Base-by-base conservation (phyloP, 1,284 basidiomycete species). In the Inonotus obliquus region DNA sequence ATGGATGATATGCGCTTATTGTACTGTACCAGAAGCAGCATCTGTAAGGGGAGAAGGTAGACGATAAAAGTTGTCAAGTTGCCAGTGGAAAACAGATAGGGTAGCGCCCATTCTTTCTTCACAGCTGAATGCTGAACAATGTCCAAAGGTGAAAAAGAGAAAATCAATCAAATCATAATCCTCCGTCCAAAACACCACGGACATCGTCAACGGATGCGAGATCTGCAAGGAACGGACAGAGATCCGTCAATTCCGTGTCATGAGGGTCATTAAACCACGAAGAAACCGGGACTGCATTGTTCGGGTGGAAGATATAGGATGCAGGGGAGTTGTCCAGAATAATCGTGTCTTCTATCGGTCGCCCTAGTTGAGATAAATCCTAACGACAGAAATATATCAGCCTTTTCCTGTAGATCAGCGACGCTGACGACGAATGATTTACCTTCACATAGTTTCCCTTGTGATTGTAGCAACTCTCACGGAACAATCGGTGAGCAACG, bases 231-330 rank as follows among this genome's bases (percentile, higher is more conserved):
- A 99, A 99, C 39, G 91, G 94, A 67, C 92, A 91, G 49, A 99
- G 79, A 74, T 98, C 96, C 37, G 94, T 96, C 66, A 98, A 79
- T 75, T 98, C 96, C 32, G 96, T 97, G 74, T 98, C 96, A 71
- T 97, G 95, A 10, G 94, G 94, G 75, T 95, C 92, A 75, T 98
- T 98, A 81, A 99, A 99, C 97, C 96, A 99, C 62, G 94, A 96
- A 54, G 96, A 98, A 60, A 99, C 95, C 9, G 96, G 96, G 5
- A 98, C 96, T 47, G 97, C 97, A 71, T 98, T 99, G 77, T 97
- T 97, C 17, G 96, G 95, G 72, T 99, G 96, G 83, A 99, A 99
- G 69, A 99, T 96, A 76, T 99, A 99, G 7, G 94, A 97, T 13
- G 97, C 96, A 11, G 96, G 96, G 44, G 95, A 98, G 76, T 99